These are phyloP conservation scores for Jimgerdemannia flammicorona DNA, from an alignment of 192 early-diverging fungal species.

Conservation along the genomic window DNA sequence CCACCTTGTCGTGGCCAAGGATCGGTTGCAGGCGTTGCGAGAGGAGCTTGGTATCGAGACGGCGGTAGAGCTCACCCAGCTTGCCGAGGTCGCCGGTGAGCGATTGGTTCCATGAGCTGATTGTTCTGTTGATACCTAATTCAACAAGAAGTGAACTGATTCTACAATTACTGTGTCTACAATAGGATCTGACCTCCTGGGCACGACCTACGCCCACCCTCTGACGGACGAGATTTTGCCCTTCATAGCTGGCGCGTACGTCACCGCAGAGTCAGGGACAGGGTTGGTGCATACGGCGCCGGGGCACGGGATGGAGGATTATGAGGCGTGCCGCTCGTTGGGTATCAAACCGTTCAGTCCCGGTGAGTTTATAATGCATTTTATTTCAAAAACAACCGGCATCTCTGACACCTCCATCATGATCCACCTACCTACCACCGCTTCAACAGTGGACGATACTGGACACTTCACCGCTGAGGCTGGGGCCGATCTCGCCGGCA, in stretches of 20 bases:
- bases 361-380: constrained; percentile 8
- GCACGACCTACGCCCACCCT: constrained; percentile 52
- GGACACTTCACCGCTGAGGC: constrained; percentile 68
- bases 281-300: constrained; percentile 83
- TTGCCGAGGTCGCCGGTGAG: constrained; percentile 12
- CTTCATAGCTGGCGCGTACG: constrained; percentile 63
- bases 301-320: constrained; percentile 83
- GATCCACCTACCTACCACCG: not conserved
- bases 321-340: constrained; percentile 52
- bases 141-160: constrained; percentile 2
- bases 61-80: not conserved
- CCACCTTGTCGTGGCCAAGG: constrained; percentile 38
- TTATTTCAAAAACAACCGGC: not conserved
- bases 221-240: constrained; percentile 39
- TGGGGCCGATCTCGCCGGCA: constrained; percentile 54
- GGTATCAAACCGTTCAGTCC: constrained; percentile 65
- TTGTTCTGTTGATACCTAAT: not conserved
- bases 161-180: constrained; percentile 6
- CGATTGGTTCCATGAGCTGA: not conserved
- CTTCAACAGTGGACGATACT: constrained; percentile 50
- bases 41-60: constrained; percentile 16
- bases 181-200: constrained; percentile 47
- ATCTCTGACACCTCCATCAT: not conserved
- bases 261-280: constrained; percentile 69
- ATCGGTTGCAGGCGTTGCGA: constrained; percentile 37